A percentile compares a stretch with the other conserved stretches of the same genome.
Evolutionary conservation across 176 grass and related monocot species (phyloP).

Genomic region (Alopecurus myosuroides): DNA sequence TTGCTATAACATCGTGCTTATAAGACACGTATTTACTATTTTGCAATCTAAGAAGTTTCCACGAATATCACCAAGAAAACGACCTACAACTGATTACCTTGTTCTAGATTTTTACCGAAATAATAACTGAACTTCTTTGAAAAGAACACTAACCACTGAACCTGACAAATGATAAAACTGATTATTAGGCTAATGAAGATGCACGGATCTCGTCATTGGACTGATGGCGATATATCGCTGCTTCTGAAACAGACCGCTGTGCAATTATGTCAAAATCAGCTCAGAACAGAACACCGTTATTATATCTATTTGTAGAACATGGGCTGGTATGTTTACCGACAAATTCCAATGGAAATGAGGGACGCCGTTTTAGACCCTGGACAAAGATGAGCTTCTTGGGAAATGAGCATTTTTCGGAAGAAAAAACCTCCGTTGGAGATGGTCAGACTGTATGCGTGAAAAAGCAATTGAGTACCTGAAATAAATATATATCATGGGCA

Average conservation of each 20-base stretch:
- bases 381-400: constrained; percentile 3
- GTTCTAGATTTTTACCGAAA: neutral
- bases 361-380: constrained; percentile 2
- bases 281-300: neutral
- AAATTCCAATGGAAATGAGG: neutral
- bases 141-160: neutral
- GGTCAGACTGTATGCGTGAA: neutral
- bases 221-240: neutral
- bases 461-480: neutral
- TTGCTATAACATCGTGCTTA: neutral
- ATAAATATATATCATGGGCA: neutral
- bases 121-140: neutral
- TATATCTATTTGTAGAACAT: neutral
- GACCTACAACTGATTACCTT: neutral
- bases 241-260: neutral
- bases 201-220: neutral
- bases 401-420: neutral
- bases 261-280: neutral
- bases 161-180: neutral
- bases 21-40: neutral
- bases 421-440: neutral
- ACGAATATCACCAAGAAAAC: neutral
- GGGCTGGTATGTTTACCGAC: neutral
- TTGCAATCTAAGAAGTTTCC: constrained; percentile 8
- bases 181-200: neutral